These are phyloP conservation scores for Hymenoscyphus linearis DNA, from an alignment of 2,329 filamentous ascomycete species.

Conservation along the genomic window DNA sequence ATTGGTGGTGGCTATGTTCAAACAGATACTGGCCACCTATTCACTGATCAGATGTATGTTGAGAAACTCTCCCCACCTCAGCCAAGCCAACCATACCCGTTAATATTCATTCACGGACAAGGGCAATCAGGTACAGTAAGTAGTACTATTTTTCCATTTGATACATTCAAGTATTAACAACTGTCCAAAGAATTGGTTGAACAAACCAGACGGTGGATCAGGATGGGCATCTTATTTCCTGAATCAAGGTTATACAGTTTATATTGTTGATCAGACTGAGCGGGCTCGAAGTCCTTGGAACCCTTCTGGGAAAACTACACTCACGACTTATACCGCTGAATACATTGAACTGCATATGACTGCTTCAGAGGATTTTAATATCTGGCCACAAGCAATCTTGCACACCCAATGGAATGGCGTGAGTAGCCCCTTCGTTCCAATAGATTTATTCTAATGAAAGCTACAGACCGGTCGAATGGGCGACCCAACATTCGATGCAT, in stretches of 20 bases:
- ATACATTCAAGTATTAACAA: background rate
- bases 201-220: conserved; percentile 41
- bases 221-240: conserved; percentile 46
- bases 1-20: conserved; percentile 25
- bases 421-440: background rate
- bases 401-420: conserved; percentile 38
- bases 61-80: conserved; percentile 40
- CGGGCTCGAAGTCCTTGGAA: conserved; percentile 22
- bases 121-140: conserved; percentile 26
- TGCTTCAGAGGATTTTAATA: conserved; percentile 16
- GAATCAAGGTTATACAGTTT: conserved; percentile 40
- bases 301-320: conserved; percentile 13
- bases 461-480: conserved; percentile 21
- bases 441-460: background rate
- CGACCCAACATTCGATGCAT: conserved; percentile 24
- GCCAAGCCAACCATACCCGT: conserved; percentile 16
- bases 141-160: background rate
- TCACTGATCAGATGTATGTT: conserved; percentile 46
- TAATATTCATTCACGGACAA: conserved; percentile 26
- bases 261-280: conserved; percentile 33
- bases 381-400: conserved; percentile 33
- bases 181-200: conserved; percentile 37
- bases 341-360: conserved; percentile 28
- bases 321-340: conserved; percentile 16
- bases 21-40: conserved; percentile 8